Conservation (phyloP, 1,139 yeast species). For the Lodderomyces margitis region DNA sequence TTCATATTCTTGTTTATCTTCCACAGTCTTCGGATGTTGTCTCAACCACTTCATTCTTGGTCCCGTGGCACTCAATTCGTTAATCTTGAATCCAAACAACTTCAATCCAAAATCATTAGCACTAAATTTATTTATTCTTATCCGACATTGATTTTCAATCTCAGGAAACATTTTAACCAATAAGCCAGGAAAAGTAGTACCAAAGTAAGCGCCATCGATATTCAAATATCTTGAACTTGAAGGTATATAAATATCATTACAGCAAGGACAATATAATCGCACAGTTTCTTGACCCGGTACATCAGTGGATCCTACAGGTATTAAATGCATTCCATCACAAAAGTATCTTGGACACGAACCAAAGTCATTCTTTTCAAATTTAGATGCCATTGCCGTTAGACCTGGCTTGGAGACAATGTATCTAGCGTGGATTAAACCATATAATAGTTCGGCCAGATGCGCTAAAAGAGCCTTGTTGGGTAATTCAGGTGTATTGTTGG, state of each 20-base stretch:
- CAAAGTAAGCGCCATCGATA: slow-evolving; percentile 95
- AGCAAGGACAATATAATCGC: slow-evolving; percentile 88
- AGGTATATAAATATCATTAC: slow-evolving; percentile 88
- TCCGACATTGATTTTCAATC: slow-evolving; percentile 52
- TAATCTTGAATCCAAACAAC: slow-evolving; percentile 83
- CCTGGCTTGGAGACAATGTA: slow-evolving; percentile 89
- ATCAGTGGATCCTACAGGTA: slow-evolving; percentile 92
- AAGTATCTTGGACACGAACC: slow-evolving; percentile 89
- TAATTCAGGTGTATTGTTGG: slow-evolving; percentile 34
- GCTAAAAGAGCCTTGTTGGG: slow-evolving; percentile 76
- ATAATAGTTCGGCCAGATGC: slow-evolving; percentile 86
- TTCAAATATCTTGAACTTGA: slow-evolving; percentile 79
- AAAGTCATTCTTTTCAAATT: slow-evolving; percentile 84
- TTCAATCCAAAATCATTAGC: slow-evolving; percentile 63
- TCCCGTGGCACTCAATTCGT: slow-evolving; percentile 75
- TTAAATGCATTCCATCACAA: slow-evolving; percentile 88
- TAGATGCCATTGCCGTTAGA: slow-evolving; percentile 90
- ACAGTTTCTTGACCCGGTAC: slow-evolving; percentile 91
- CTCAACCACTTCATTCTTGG: slow-evolving; percentile 96
- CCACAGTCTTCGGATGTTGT: slow-evolving; percentile 60
- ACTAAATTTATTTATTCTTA: slow-evolving; percentile 51
- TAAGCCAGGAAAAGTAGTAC: slow-evolving; percentile 92
- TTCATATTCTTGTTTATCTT: slow-evolving; percentile 58
- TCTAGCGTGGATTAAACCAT: slow-evolving; percentile 93
- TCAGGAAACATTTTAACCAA: slow-evolving; percentile 89